Evolutionary conservation across 345 rosid genomes (phyloP), one percentile per base, ranked within the genome.

Genomic region (Melaleuca quinquenervia): DNA sequence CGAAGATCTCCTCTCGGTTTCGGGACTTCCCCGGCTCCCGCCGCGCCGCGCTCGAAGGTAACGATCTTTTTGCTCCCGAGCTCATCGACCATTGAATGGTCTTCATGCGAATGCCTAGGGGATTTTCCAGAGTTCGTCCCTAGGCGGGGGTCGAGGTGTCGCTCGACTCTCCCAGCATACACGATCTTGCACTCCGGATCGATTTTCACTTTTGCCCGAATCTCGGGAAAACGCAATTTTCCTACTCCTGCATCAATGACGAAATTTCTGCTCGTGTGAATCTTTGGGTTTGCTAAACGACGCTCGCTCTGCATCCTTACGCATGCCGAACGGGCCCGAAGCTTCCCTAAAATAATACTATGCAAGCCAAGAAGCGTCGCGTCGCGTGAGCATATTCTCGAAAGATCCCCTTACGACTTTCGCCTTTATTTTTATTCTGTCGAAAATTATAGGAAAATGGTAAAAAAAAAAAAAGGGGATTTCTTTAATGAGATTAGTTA

Each of bases 51-150:
- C 15, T 62, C 2, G 22, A 62, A 64, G 76, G 76, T 64, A 29
- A 64, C 15, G 8, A 41, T 41, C 41, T 64, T 22, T 32, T 8
- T 15, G 8, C 76, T 64, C 5, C 11, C 76, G 3, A 16, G 21
- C 76, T 14, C 76, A 16, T 15, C 44, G 1, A 8, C 44, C 44
- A 1, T 62, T 2, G 22, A 16, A 64, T 64, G 76, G 76, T 8
- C 32, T 8, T 29, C 11, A 3, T 1, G 11, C 0, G 21, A 62
- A 15, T 6, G 75, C 16, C 2, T 62, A 7, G 21, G 7, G 41
- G 3, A 0, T 1, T 6, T 8, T 12, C 18, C 3, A 1, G 24
- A 55, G 3, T 2, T n/a, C 11, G 26, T n/a, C 14, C 3, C 11
- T 50, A 0, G 53, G 53, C 1, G 53, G 20, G 3, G 3, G 4